Base-by-base conservation (phyloP, 2,329 filamentous ascomycete species). In the Didymella pinodella region DNA sequence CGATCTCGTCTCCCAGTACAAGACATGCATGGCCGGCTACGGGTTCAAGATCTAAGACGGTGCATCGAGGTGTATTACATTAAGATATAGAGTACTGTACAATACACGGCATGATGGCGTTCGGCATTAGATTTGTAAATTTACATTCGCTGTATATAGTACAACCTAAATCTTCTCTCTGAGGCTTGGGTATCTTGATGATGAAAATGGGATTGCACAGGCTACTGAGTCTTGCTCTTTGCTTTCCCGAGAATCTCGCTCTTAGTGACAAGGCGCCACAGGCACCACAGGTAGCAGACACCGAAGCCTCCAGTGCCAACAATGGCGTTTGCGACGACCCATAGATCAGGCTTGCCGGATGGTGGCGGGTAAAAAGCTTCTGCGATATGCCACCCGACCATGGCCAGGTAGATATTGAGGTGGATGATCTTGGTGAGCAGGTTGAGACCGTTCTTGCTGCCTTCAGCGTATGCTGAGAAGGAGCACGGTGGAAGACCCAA, bases 241-340 rank as follows among this genome's bases (percentile, higher is more conserved):
- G 57, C 63, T 36, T 65, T 67, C 55, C 66, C 66, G 16, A 77
- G 45, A 20, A 81, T 36, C 43, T 85, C 84, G 71, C 88, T 89
- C 68, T 90, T 86, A 18, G 80, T 73, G 2, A 86, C 69, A 51
- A 91, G 74, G 64, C 86, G 89, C 84, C 87, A 90, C 62, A 95
- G 77, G 76, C 93, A 97, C 95, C 95, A 99, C 7, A 95, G 72
- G 75, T 97, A 98, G 77, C 93, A 96, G 32, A 96, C 79, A 0
- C 86, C 86, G 75, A 98, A 99, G 0, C 92, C 95, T 4, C 86
- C 88, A 22, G 91, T 91, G 7, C 95, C 95, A 22, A 98, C 79
- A 18, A 92, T 87, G 8, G 95, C 93, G 71, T 99, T 99, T 12
- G 88, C 85, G 2, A 99, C 93, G 3, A 96, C 89, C 94, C 94